These are phyloP conservation scores for Didymella keratinophila DNA, from an alignment of 2,329 filamentous ascomycete genomes.

Conservation along the genomic window DNA sequence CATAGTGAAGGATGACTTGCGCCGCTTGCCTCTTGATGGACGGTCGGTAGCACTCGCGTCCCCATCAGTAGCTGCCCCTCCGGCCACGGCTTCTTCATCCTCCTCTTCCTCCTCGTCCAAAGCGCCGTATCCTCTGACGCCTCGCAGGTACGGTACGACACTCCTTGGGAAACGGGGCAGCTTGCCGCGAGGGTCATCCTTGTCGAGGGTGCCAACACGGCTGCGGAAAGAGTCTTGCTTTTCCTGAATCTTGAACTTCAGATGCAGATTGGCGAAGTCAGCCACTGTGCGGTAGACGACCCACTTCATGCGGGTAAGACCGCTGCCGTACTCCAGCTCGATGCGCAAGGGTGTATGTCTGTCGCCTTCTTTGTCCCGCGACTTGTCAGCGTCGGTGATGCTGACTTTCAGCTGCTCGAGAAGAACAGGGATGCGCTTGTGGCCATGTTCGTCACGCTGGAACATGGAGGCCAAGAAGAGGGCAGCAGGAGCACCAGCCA, in stretches of 20 bases:
- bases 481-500: conserved; percentile 90
- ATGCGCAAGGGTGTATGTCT: conserved; percentile 89
- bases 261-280: conserved; percentile 91
- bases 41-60: conserved; percentile 75
- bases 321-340: conserved; percentile 94
- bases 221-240: conserved; percentile 81
- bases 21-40: conserved; percentile 59
- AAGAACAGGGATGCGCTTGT: conserved; percentile 91
- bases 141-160: conserved; percentile 87
- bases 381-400: conserved; percentile 76
- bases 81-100: conserved; percentile 63
- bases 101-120: conserved; percentile 76
- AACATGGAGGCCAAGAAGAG: conserved; percentile 97
- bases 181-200: conserved; percentile 71
- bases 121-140: conserved; percentile 71
- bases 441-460: conserved; percentile 93
- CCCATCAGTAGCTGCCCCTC: conserved; percentile 65
- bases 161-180: conserved; percentile 90
- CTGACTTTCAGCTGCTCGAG: conserved; percentile 92
- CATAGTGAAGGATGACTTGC: conserved; percentile 64
- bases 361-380: conserved; percentile 51
- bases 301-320: conserved; percentile 96
- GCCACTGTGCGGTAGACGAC: conserved; percentile 84
- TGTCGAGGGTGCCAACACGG: conserved; percentile 60
- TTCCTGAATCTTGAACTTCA: conserved; percentile 89